A percentile compares a stretch with the other conserved stretches of the same genome.
These are phyloP conservation scores for Dioscorea alata DNA, from an alignment of 106 monocot species.

Conservation along the genomic window DNA sequence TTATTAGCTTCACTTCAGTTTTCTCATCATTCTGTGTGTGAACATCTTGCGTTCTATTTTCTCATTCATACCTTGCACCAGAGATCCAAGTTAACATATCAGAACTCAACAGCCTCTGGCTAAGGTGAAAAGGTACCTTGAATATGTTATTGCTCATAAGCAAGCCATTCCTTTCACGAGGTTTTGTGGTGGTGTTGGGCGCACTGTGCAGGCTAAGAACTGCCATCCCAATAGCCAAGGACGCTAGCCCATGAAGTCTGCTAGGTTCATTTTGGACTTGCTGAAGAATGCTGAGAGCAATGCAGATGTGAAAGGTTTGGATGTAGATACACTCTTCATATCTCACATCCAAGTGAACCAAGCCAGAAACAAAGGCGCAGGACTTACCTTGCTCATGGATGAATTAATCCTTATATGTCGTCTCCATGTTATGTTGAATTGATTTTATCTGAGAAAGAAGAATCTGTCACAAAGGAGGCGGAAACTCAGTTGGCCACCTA, in stretches of 20 bases:
- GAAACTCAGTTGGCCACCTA: slow-evolving; percentile 57
- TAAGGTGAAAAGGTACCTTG: slow-evolving; percentile 42
- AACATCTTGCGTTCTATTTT: too few species aligned
- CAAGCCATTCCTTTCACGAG: slow-evolving; percentile 45
- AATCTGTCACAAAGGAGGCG: slow-evolving; percentile 77
- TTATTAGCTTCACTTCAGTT: too few species aligned
- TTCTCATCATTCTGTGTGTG: too few species aligned
- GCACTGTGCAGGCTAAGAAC: slow-evolving; percentile 36
- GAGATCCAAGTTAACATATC: too few species aligned
- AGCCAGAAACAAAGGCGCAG: slow-evolving; percentile 85
- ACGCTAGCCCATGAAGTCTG: slow-evolving; percentile 59
- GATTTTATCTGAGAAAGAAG: slow-evolving; percentile 89
- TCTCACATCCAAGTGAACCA: slow-evolving; percentile 88
- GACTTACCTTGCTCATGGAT: slow-evolving; percentile 78
- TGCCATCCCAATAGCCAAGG: slow-evolving; percentile 43
- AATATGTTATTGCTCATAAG: slow-evolving; percentile 44
- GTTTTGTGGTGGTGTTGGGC: slow-evolving; percentile 37
- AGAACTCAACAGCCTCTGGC: too few species aligned
- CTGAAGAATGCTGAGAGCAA: slow-evolving; percentile 66
- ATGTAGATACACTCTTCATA: slow-evolving; percentile 69
- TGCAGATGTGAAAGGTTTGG: slow-evolving; percentile 78
- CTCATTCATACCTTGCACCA: too few species aligned
- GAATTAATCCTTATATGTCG: slow-evolving; percentile 92
- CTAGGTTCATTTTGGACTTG: slow-evolving; percentile 50
- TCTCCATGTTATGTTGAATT: slow-evolving; percentile 90